These are phyloP conservation scores for Backusella mclennaniae DNA, from an alignment of 192 early-diverging fungal genomes.

Conservation along the genomic window DNA sequence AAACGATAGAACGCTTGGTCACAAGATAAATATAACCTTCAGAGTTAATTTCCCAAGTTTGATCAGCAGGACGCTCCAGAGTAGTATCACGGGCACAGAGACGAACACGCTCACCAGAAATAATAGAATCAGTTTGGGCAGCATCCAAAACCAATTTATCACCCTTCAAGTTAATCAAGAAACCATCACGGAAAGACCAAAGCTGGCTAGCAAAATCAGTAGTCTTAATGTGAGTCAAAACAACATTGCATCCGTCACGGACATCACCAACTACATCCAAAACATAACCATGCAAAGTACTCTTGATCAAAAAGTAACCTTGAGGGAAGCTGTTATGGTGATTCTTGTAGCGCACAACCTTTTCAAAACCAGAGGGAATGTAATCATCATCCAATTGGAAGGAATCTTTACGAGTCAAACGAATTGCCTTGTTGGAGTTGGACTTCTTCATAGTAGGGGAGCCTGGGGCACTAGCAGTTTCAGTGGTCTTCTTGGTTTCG, in stretches of 20 bases:
- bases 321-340: constrained; percentile 19
- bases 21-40: constrained; percentile 15
- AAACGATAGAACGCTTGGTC: constrained; percentile 10
- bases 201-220: constrained; percentile 35
- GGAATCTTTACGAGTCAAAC: constrained; percentile 11
- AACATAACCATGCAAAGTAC: constrained; percentile 33
- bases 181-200: constrained; percentile 26
- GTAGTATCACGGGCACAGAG: not conserved
- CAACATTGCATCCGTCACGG: constrained; percentile 3
- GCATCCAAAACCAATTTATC: constrained; percentile 27
- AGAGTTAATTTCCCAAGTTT: constrained; percentile 21
- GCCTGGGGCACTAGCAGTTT: not conserved
- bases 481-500: not conserved
- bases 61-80: constrained; percentile 11
- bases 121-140: not conserved
- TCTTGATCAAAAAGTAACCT: constrained; percentile 37
- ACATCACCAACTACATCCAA: constrained; percentile 22
- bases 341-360: constrained; percentile 28
- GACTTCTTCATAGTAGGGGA: not conserved
- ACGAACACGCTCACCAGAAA: constrained; percentile 29
- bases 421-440: not conserved
- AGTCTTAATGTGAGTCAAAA: constrained; percentile 17
- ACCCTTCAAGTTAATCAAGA: constrained; percentile 29
- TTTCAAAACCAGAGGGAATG: constrained; percentile 31
- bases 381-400: constrained; percentile 20